Conservation (phyloP, 257 asterid genomes). For the Anisodus acutangulus region DNA sequence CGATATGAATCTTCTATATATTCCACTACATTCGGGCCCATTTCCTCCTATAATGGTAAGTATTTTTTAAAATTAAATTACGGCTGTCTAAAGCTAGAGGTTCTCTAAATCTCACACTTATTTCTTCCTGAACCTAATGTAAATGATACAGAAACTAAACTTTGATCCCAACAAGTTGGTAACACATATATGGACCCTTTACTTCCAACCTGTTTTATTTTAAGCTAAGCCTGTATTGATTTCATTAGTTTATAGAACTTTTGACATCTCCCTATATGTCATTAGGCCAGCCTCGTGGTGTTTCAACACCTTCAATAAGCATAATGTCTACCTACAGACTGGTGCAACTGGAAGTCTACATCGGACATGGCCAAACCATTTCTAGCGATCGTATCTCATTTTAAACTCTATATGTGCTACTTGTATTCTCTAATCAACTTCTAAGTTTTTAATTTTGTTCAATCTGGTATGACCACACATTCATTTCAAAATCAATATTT, state of each 20-base stretch:
- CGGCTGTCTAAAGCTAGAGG: background rate
- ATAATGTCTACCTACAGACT: background rate
- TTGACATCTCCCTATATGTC: background rate
- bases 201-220: background rate
- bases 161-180: background rate
- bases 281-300: background rate
- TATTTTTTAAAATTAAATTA: background rate
- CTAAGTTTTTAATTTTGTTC: background rate
- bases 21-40: background rate
- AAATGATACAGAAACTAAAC: background rate
- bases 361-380: background rate
- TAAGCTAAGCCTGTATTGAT: background rate
- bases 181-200: background rate
- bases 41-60: background rate
- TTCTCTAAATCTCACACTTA: background rate
- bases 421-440: background rate
- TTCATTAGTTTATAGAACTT: background rate
- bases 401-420: background rate
- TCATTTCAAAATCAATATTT: background rate
- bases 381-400: background rate
- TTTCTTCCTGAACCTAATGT: background rate
- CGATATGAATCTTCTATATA: background rate
- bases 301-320: background rate
- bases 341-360: background rate
- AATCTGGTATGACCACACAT: background rate